A percentile compares a stretch with the other conserved stretches of the same genome.
phyloP scores from a whole-genome alignment of 163 green algal species.

The Scenedesmus sp. region DNA sequence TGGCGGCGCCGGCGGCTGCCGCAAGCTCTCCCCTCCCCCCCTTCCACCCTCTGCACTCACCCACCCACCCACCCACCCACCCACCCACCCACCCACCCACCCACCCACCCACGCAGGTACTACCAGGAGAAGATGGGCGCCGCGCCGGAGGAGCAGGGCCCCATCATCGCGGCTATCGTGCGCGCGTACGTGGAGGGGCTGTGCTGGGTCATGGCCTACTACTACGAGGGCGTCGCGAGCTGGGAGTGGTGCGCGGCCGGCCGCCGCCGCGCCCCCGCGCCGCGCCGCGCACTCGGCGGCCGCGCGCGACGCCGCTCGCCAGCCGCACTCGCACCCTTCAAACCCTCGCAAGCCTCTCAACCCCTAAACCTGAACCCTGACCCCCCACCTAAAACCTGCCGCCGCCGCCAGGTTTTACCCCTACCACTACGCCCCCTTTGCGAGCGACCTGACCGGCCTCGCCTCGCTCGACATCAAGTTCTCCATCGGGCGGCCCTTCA shows the following conservation, averaged over 20 bases:
- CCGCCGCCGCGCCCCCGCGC: too few species aligned
- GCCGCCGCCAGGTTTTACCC: conserved; percentile 83
- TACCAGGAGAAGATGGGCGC: conserved; percentile 87
- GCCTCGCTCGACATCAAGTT: conserved; percentile 78
- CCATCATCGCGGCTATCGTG: conserved; percentile 61
- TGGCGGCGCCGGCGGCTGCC: background rate
- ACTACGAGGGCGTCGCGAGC: conserved; percentile 90
- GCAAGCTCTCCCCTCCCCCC: background rate
- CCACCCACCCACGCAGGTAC: conserved; percentile 72
- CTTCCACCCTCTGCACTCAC: background rate
- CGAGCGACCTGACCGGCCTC: conserved; percentile 83
- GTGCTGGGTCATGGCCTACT: conserved; percentile 97
- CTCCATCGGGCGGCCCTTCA: conserved; percentile 88
- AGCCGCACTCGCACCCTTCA: too few species aligned
- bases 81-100: background rate
- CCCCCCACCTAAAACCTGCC: too few species aligned
- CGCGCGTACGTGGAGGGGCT: conserved; percentile 86
- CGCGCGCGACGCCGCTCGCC: too few species aligned
- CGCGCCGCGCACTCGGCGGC: too few species aligned
- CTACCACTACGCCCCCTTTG: conserved; percentile 97
- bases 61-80: background rate
- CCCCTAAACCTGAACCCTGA: too few species aligned
- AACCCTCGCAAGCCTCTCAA: too few species aligned
- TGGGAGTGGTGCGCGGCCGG: conserved; percentile 80
- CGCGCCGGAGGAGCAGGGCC: conserved; percentile 52